Base-by-base conservation (phyloP, 2,329 filamentous ascomycete genomes). In the Arthrobotrys sinensis region DNA sequence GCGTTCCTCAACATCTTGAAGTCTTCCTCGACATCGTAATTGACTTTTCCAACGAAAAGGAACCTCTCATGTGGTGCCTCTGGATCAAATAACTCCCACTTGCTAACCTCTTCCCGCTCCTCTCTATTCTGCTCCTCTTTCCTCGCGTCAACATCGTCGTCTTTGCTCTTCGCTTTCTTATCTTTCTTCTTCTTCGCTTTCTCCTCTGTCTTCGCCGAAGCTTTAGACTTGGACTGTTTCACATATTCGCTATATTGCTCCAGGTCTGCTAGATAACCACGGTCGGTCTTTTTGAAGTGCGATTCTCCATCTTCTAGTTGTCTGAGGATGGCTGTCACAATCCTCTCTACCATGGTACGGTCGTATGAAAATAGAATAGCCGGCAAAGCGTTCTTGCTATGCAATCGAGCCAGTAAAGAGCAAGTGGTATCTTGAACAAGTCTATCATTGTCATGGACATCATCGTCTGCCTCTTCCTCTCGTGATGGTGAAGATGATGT, bases 301-400 rank as follows among this genome's bases (percentile, higher is more conserved):
- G 84, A 80, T 81, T 93, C 91, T 0, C 88, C 87, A 0, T 85
- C 81, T 62, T 87, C 82, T 0, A 94, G 84, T 73, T 89, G 85
- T 0, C 83, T 80, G 1, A 91, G 82, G 0, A 94, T 81, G 0
- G 84, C 81, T 1, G 2, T 45, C 1, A 38, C 68, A 19, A 57
- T 79, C 24, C 83, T 80, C 83, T 93, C 91, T 81, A 92, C 94
- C 34, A 85, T 83, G 1, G 83, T 83, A 57, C 91, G 89, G 80
- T 94, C 91, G 80, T 92, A 95, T 82, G 93, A 92, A 86, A 95
- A 95, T 0, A 94, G 83, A 11, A 95, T 89, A 0, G 91, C 92
- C 0, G 92, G 92, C 0, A 95, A 86, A 0, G 90, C 91, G 69
- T 89, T 88, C 70, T 90, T 88, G 14, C 86, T 85, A 60, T 92